Evolutionary conservation across 2,329 filamentous ascomycete species (phyloP).

Genomic region (Periconia digitata): DNA sequence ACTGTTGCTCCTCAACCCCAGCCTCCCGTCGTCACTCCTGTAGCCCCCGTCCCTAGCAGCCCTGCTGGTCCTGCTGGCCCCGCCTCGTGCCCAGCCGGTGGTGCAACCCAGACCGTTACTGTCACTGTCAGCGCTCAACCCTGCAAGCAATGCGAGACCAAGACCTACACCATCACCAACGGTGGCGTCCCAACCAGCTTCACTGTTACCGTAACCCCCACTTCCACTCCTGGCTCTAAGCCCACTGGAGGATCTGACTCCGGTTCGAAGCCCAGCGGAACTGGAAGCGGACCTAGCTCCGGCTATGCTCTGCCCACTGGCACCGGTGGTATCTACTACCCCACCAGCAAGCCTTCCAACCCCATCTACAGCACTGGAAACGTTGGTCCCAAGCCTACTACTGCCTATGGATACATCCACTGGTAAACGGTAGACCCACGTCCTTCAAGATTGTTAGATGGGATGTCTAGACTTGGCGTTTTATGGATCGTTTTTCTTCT

Average conservation of each 20-base stretch:
- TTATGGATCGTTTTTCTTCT: not conserved
- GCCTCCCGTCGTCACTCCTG: constrained; percentile 9
- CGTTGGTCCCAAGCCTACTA: constrained; percentile 20
- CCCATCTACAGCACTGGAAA: constrained; percentile 11
- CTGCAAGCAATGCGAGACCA: constrained; percentile 20
- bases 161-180: constrained; percentile 35
- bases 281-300: not conserved
- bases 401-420: constrained; percentile 5
- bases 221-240: constrained; percentile 9
- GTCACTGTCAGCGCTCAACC: constrained; percentile 16
- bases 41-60: constrained; percentile 2
- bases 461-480: constrained; percentile 8
- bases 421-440: not conserved
- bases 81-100: constrained; percentile 18
- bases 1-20: constrained; percentile 8
- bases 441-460: not conserved
- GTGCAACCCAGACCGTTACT: constrained; percentile 29
- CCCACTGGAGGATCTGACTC: constrained; percentile 3
- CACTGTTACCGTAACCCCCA: constrained; percentile 24
- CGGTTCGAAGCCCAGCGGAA: not conserved
- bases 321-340: constrained; percentile 25
- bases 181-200: constrained; percentile 18
- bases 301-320: constrained; percentile 8
- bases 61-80: constrained; percentile 3
- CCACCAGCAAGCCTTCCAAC: constrained; percentile 17